phyloP scores from a whole-genome alignment of 306 rosid species.

The Trifolium dubium region DNA sequence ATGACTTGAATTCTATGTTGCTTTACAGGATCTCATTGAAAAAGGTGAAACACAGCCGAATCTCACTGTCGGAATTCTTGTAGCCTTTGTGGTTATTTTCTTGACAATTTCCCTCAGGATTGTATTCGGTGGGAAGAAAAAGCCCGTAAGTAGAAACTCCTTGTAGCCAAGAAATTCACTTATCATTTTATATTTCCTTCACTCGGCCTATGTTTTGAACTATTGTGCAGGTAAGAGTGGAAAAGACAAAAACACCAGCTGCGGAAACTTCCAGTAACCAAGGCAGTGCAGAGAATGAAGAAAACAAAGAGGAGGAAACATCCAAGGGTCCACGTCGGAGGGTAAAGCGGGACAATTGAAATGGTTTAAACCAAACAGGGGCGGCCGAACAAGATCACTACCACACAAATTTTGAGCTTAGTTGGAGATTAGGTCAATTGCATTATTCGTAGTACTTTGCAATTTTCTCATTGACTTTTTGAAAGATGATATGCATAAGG shows the following conservation, averaged over 20 bases:
- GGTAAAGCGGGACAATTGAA: slow-evolving; percentile 69
- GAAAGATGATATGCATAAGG: slow-evolving; percentile 40
- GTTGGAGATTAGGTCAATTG: slow-evolving; percentile 42
- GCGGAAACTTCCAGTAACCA: slow-evolving; percentile 49
- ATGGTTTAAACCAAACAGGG: slow-evolving; percentile 39
- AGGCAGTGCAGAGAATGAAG: slow-evolving; percentile 62
- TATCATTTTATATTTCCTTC: background rate
- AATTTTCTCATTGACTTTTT: slow-evolving; percentile 31
- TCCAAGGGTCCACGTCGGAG: slow-evolving; percentile 67
- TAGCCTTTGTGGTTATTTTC: slow-evolving; percentile 59
- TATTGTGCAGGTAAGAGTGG: slow-evolving; percentile 53
- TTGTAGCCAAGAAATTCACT: background rate
- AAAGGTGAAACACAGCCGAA: slow-evolving; percentile 85
- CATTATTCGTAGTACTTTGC: slow-evolving; percentile 34
- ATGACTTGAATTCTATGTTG: slow-evolving; percentile 27
- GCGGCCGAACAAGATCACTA: slow-evolving; percentile 42
- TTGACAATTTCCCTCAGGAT: slow-evolving; percentile 61
- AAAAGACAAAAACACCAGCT: slow-evolving; percentile 41
- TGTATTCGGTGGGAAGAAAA: slow-evolving; percentile 82
- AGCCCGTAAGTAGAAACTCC: slow-evolving; percentile 54
- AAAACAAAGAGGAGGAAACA: slow-evolving; percentile 52
- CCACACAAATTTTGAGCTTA: slow-evolving; percentile 50
- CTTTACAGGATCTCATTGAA: slow-evolving; percentile 73
- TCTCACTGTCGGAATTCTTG: slow-evolving; percentile 72
- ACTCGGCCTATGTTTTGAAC: background rate